These are phyloP conservation scores for Lepidopterella palustris DNA, from an alignment of 495 filamentous ascomycete genomes.

Conservation along the genomic window DNA sequence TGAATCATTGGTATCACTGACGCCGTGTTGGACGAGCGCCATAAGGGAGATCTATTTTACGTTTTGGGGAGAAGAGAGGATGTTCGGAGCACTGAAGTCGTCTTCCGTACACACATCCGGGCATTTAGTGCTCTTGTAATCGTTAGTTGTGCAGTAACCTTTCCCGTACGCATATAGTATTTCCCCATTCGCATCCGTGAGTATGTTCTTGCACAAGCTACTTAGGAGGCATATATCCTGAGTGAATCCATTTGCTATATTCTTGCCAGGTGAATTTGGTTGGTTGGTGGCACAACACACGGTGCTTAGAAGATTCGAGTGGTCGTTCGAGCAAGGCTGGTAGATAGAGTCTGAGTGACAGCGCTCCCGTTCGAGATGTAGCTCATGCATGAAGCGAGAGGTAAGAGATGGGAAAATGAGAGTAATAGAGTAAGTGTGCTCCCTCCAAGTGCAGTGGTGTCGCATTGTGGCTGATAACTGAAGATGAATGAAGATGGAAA, in stretches of 20 bases:
- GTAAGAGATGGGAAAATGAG: background rate
- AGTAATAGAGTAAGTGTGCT: background rate
- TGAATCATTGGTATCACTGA: too few relatives aligned
- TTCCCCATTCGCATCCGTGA: background rate
- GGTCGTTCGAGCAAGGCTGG: constrained; percentile 11
- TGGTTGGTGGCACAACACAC: constrained; percentile 13
- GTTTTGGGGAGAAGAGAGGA: background rate
- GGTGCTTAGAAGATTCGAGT: background rate
- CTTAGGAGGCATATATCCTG: constrained; percentile 7
- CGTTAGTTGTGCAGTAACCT: constrained; percentile 1
- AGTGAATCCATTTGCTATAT: background rate
- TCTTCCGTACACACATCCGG: constrained; percentile 5
- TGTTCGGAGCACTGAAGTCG: background rate
- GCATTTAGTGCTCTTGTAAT: constrained; percentile 5
- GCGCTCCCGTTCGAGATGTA: background rate
- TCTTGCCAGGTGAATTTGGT: background rate
- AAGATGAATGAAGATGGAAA: background rate
- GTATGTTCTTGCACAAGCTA: constrained; percentile 4
- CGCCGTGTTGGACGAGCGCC: too few relatives aligned
- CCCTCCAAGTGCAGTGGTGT: background rate
- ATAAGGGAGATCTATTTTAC: background rate
- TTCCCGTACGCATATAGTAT: constrained; percentile 4
- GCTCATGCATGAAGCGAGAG: background rate
- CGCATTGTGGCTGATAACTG: background rate
- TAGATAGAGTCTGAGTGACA: background rate